Conservation (phyloP, 768 basidiomycete species). For the Dioszegia aurantiaca region DNA sequence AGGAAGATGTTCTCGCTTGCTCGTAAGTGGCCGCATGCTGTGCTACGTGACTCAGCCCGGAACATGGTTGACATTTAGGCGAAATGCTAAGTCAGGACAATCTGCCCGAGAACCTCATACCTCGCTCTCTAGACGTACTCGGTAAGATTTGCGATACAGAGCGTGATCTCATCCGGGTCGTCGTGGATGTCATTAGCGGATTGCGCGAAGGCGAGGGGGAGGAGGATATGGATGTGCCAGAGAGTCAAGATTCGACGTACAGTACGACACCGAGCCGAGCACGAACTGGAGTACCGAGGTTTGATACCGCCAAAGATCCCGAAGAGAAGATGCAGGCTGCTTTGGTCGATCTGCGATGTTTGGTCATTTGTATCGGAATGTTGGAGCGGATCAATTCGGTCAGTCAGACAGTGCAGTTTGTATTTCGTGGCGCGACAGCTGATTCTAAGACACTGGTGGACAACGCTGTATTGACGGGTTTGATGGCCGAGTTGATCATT, state of each 20-base stretch:
- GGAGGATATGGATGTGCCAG: conserved; percentile 27
- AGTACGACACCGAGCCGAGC: conserved; percentile 45
- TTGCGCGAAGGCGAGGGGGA: conserved; percentile 59
- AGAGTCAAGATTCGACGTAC: conserved; percentile 33
- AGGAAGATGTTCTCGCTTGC: conserved; percentile 82
- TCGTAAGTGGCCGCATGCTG: conserved; percentile 58
- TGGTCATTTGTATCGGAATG: conserved; percentile 75
- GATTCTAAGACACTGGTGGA: conserved; percentile 57
- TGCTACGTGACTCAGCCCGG: too few species aligned
- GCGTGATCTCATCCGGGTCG: conserved; percentile 77
- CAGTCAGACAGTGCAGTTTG: too few species aligned
- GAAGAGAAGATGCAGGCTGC: conserved; percentile 64
- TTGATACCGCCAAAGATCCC: conserved; percentile 52
- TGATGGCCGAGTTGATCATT: conserved; percentile 76
- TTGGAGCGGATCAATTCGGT: conserved; percentile 83
- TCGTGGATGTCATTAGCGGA: conserved; percentile 83
- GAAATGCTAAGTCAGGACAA: conserved; percentile 73
- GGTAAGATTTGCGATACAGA: conserved; percentile 69
- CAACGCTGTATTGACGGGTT: conserved; percentile 67
- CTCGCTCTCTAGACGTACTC: conserved; percentile 78
- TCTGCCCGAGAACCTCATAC: conserved; percentile 68
- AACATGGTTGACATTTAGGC: conserved; percentile 56
- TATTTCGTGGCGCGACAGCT: not conserved
- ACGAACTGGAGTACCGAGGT: conserved; percentile 13
- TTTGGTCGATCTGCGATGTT: conserved; percentile 68